phyloP scores from a whole-genome alignment of 148 eudicot species.

The Silene uniflora region DNA sequence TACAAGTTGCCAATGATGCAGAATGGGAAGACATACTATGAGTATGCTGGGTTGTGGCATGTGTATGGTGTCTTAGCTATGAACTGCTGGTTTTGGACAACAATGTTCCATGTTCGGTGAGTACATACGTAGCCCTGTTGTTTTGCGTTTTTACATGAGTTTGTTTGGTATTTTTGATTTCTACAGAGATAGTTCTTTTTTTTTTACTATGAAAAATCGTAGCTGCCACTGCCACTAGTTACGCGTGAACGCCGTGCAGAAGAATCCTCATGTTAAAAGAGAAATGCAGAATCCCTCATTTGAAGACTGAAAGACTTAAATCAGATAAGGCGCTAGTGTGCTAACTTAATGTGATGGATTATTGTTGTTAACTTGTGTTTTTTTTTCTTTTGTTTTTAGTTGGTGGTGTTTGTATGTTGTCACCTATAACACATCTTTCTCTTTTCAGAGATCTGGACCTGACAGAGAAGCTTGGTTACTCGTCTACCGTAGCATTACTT shows the following conservation, averaged over 20 bases:
- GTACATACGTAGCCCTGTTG: constrained; percentile 9
- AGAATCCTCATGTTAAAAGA: background rate
- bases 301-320: no score
- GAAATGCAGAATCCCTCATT: background rate
- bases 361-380: background rate
- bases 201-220: background rate
- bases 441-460: constrained; percentile 63
- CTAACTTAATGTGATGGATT: no score
- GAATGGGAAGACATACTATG: no score
- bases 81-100: constrained; percentile 88
- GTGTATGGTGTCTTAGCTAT: constrained; percentile 23
- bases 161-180: background rate
- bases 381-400: background rate
- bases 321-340: no score
- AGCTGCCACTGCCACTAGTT: background rate
- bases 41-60: no score
- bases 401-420: background rate
- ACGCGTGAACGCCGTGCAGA: background rate
- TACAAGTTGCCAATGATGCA: constrained; percentile 29
- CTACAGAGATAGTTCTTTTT: no score
- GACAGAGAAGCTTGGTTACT: constrained; percentile 67
- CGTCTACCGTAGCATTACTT: constrained; percentile 65
- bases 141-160: background rate
- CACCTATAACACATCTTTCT: constrained; percentile 16
- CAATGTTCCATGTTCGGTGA: constrained; percentile 84